A percentile compares a stretch with the other conserved stretches of the same genome.
Conservation (phyloP, 2,329 filamentous ascomycete species). For the Claviceps spartinae region DNA sequence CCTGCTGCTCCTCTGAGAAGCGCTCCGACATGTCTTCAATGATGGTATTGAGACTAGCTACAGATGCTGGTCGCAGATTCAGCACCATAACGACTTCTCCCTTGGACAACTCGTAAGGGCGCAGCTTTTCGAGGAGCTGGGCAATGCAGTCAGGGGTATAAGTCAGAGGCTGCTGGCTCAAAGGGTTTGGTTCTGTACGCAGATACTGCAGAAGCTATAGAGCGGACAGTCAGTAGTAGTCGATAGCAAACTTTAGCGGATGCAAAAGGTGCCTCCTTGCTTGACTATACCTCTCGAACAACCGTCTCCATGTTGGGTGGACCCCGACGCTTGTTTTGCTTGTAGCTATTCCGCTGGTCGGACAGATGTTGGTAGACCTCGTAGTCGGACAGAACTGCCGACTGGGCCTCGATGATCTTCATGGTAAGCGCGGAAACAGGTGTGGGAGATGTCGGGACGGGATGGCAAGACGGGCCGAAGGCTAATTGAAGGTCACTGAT, state of each 20-base stretch:
- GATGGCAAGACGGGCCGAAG: neutral
- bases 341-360: conserved; percentile 39
- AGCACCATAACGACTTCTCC: conserved; percentile 56
- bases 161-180: conserved; percentile 38
- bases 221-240: neutral
- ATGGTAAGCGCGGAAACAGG: conserved; percentile 21
- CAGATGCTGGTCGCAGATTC: conserved; percentile 47
- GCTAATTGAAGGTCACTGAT: neutral
- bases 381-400: conserved; percentile 56
- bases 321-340: conserved; percentile 35
- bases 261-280: neutral
- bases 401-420: conserved; percentile 61
- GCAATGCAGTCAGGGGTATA: conserved; percentile 40
- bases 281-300: conserved; percentile 44
- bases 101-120: conserved; percentile 48
- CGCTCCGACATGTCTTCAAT: conserved; percentile 52
- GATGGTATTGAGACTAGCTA: conserved; percentile 45
- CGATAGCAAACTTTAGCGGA: neutral
- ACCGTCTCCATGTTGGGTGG: conserved; percentile 47
- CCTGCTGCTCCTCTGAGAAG: conserved; percentile 45
- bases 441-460: no score
- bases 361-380: conserved; percentile 56
- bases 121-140: conserved; percentile 40
- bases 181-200: conserved; percentile 37
- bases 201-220: conserved; percentile 48